Evolutionary conservation across 1,284 basidiomycete species (phyloP), one percentile per base, ranked within the genome.

Genomic region (Afroboletus lepidellus): DNA sequence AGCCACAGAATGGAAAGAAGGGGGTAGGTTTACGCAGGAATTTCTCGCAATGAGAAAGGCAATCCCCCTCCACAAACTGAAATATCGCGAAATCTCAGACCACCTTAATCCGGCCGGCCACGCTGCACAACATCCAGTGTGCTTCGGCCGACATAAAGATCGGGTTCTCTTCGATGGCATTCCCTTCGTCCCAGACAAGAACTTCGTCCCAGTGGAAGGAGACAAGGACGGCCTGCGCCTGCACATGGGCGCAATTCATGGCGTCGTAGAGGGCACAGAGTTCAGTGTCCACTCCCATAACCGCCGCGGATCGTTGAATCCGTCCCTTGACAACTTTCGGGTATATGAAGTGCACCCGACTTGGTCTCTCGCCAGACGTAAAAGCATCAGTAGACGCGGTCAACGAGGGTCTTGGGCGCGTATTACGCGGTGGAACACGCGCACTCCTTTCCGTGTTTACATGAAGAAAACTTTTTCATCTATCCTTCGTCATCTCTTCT

Each of bases 251-350:
- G 74, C 76, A 1, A 75, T 81, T 5, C 81, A 85, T 53, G 83
- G 84, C 0, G 69, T 87, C 21, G 74, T 77, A 16, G 74, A 78
- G 52, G 84, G 83, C 45, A 81, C 77, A 6, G 78, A 83, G 56
- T 77, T 87, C 54, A 77, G 74, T 33, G 51, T 87, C 24, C 82
- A 86, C 61, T 66, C 74, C 20, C 82, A 85, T 63, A 85, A 85
- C 62, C 73, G 72, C 53, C 70, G 69, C 20, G 77, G 77, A 23
- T 84, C 84, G 5, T 63, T 72, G 41, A 86, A 86, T 56, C 77
- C 79, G 2, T 55, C 72, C n/a, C 66, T 84, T 20, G 79, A 77
- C 21, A 74, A 62, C 33, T 74, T 77, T 21, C 67, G 76, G 21
- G 79, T 78, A 16, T 71, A 72, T 34, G 77, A 80, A 51, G 77